Conservation (phyloP, 2,329 filamentous ascomycete genomes). For the Ramularia collo-cygni region DNA sequence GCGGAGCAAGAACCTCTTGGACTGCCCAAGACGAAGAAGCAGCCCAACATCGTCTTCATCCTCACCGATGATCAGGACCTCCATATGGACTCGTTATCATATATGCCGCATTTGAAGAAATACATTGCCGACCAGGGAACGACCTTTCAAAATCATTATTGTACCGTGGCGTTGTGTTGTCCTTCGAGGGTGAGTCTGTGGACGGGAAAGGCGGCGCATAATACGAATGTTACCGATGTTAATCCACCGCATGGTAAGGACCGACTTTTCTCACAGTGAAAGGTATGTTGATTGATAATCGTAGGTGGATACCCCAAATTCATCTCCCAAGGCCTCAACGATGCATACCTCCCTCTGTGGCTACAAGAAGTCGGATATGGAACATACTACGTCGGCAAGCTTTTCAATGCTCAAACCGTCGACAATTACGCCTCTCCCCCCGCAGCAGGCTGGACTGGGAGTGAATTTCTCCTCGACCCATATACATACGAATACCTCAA, state of each 20-base stretch:
- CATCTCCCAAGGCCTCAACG: constrained; percentile 56
- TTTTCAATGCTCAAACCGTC: constrained; percentile 59
- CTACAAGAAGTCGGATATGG: constrained; percentile 62
- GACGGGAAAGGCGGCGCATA: constrained; percentile 62
- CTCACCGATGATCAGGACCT: constrained; percentile 63
- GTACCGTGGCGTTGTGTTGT: constrained; percentile 61
- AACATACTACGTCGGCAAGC: constrained; percentile 67
- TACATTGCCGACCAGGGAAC: constrained; percentile 54
- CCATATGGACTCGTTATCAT: constrained; percentile 53
- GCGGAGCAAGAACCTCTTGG: too few relatives aligned
- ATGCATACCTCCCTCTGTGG: constrained; percentile 64
- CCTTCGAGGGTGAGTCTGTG: constrained; percentile 59
- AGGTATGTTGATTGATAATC: not conserved
- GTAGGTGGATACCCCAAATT: constrained; percentile 62
- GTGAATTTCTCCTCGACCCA: constrained; percentile 46
- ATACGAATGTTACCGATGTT: constrained; percentile 62
- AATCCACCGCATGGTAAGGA: constrained; percentile 45
- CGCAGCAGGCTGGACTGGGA: constrained; percentile 53
- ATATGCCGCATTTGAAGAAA: constrained; percentile 53
- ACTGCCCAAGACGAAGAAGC: too few relatives aligned
- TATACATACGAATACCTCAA: constrained; percentile 64
- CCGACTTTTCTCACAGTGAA: not conserved
- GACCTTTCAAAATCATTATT: constrained; percentile 56
- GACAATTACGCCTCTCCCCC: constrained; percentile 54
- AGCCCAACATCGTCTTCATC: constrained; percentile 59